Evolutionary conservation across 2,329 filamentous ascomycete genomes (phyloP), one percentile per base, ranked within the genome.

Genomic region (Aspergillus pseudoterreus): DNA sequence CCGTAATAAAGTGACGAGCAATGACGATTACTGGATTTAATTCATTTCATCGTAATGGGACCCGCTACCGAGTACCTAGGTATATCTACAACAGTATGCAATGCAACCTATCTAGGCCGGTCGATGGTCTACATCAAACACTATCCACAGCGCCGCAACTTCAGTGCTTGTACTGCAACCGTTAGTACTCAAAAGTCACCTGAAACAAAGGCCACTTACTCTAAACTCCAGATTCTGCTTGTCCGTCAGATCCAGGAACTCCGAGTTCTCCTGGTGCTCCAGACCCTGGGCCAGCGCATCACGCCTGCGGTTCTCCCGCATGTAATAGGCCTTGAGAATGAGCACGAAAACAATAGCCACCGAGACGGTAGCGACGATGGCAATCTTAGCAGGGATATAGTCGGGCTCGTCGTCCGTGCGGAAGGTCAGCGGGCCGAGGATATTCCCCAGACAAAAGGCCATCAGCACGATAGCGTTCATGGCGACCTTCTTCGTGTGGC

Each of bases 401-500:
- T 71, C 63, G 2, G 75, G 74, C 15, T 72, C 73, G 50, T 76
- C 67, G 35, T 68, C 60, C 1, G 64, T 66, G 46, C 71, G 70
- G 58, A 77, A 77, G 1, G 73, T 75, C 53, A 75, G 67, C 15
- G 75, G 73, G 1, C 72, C 74, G 5, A 77, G 61, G 47, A 77
- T 75, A 55, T 76, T 76, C 2, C 71, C 73, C 6, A 73, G 60
- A 33, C 68, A 70, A 58, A 74, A 77, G 2, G 68, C 63, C 48
- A 77, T 68, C 9, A 77, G 64, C 8, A 74, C 61, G n/a, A 79
- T 57, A 0, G 75, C 76, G 38, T 75, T 77, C 44, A 75, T 70
- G 1, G 75, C 76, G 21, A 76, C 73, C 53, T 78, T 78, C 64
- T 79, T 80, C 2, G 75, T 76, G 50, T 79, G 75, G 0, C 76